Base-by-base conservation (phyloP, 306 rosid species). In the Citrullus mucosospermus region DNA sequence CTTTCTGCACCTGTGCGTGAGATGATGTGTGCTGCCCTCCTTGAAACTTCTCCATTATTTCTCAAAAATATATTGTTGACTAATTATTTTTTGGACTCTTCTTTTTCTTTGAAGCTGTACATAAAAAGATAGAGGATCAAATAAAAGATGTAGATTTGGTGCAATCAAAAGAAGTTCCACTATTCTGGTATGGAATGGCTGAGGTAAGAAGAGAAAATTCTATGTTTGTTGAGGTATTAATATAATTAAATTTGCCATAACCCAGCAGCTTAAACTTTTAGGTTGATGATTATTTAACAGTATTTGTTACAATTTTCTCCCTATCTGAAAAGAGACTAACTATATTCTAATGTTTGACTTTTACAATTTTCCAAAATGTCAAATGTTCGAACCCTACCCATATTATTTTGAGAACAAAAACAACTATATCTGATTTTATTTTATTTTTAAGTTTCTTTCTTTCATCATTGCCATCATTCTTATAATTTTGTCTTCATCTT, bases 101-200 rank as follows among this genome's bases (percentile, higher is more conserved):
- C 48, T 44, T 22, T 30, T 67, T 80, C 46, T 81, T 55, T 82
- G 80, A 85, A 95, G 99, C 90, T 79, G 82, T 95, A 58, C 84
- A 44, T 63, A 84, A 81, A 72, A 88, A 85, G 83, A 68, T 95
- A 76, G 86, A 79, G 82, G 92, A 86, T 41, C 92, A 91, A 78
- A 88, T 88, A 80, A 88, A 89, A 85, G 97, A 84, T 81, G 93
- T 88, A 11, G 90, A 56, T 77, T 88, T 72, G 20, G 92, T 85
- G 77, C 92, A 80, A 66, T 91, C 97, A 51, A 95, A 90, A 80
- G 90, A 91, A 88, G 92, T 95, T 82, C 80, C 91, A 28, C 67
- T 92, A 20, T 84, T 84, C 79, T 92, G 99, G 99, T 61, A 57
- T 75, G 97, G 97, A 77, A 84, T 95, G 97, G 99, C 97, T n/a